Evolutionary conservation across 208 protist species (phyloP).

Genomic region (Porcisia hertigi): DNA sequence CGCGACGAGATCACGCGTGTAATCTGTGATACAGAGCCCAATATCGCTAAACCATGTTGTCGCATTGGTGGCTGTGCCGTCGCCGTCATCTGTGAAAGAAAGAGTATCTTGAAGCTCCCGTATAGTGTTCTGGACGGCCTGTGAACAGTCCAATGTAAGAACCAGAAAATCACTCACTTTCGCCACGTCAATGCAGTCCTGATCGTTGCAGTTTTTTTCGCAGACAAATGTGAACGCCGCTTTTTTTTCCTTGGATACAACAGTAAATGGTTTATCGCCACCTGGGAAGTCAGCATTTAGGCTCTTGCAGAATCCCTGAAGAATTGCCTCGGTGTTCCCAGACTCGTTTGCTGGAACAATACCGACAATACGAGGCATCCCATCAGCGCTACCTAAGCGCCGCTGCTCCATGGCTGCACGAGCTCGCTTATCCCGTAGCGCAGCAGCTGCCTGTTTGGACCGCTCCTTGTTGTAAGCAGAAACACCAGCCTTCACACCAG

Average conservation of each 20-base stretch:
- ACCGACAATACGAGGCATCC: conserved; percentile 72
- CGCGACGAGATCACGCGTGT: conserved; percentile 77
- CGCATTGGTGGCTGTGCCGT: conserved; percentile 51
- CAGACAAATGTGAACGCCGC: conserved; percentile 75
- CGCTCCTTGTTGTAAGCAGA: conserved; percentile 56
- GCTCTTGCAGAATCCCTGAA: conserved; percentile 54
- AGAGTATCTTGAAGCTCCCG: conserved; percentile 52
- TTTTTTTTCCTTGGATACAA: conserved; percentile 68
- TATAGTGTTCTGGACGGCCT: conserved; percentile 83
- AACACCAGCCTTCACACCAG: conserved; percentile 44
- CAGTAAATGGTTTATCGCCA: conserved; percentile 51
- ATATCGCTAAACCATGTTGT: conserved; percentile 88
- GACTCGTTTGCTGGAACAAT: conserved; percentile 86
- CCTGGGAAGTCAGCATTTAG: conserved; percentile 44
- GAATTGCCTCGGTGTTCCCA: conserved; percentile 72
- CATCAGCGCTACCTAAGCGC: conserved; percentile 49
- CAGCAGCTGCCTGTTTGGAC: conserved; percentile 43
- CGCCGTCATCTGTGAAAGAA: conserved; percentile 29
- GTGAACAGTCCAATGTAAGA: conserved; percentile 75
- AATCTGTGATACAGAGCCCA: conserved; percentile 87
- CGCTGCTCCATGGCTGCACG: conserved; percentile 48
- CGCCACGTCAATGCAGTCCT: conserved; percentile 78
- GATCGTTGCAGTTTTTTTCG: conserved; percentile 81
- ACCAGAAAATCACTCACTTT: conserved; percentile 88
- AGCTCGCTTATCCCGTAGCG: conserved; percentile 52